Evolutionary conservation across 2,329 filamentous ascomycete species (phyloP), one percentile per base, ranked within the genome.

Genomic region (Emergomyces africanus): DNA sequence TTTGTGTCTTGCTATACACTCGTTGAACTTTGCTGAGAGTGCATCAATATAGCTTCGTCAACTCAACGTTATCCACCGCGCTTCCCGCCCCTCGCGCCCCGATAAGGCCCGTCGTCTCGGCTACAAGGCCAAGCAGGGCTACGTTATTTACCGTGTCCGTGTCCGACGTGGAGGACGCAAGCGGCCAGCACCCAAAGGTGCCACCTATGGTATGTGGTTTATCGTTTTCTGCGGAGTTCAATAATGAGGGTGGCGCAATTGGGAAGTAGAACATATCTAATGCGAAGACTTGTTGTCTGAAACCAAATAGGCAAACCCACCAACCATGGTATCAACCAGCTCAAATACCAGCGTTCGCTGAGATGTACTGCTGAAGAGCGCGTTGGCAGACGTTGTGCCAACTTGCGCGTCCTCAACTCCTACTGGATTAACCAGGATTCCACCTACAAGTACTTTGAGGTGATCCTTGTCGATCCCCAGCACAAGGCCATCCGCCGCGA

Each of bases 361-460:
- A 88, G 88, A 79, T 84, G 92, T 72, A 99, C 94, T 72, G 95
- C 95, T 72, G 95, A 99, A 85, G 94, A 99, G 88, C 94, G 94
- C 88, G 92, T 99, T 77, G 94, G 95, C 75, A 91, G 91, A 79
- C 91, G 92, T 78, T 96, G 91, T 83, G 90, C 91, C 81, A 99
- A 99, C 83, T 81, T 99, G 79, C 90, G 94, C 76, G 94, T 99
- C 75, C 88, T 99, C 75, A 99, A 99, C 89, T 97, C 92, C 66
- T 99, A 99, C 91, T 99, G 95, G 95, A 90, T 99, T 84, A 99
- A 99, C 89, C 90, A 97, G 85, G 94, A 99, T 84, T 96, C 91
- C 64, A 99, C 94, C 81, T 99, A 97, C 89, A 99, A 99, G 86
- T 99, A 99, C 89, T 99, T 85, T 84, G 94, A 99, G 83, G 87